phyloP scores from a whole-genome alignment of 2,329 filamentous ascomycete species.

The Curvularia spicifera region DNA sequence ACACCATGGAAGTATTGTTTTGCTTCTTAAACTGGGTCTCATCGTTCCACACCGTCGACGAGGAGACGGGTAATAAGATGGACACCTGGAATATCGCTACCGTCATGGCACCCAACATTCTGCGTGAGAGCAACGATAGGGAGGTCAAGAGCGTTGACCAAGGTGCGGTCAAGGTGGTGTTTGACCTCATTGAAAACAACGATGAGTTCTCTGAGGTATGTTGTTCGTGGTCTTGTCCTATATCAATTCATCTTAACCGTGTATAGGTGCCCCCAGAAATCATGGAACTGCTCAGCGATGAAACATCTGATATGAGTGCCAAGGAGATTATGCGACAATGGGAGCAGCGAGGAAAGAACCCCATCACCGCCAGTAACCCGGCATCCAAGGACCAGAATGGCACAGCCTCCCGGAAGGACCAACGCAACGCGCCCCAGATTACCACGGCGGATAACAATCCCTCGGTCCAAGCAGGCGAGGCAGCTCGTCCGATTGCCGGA shows the following conservation, averaged over 20 bases:
- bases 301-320: conserved; percentile 85
- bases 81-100: conserved; percentile 97
- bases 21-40: conserved; percentile 97
- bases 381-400: conserved; percentile 45
- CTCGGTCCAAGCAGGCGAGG: conserved; percentile 82
- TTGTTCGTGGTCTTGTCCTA: conserved; percentile 23
- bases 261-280: conserved; percentile 89
- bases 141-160: conserved; percentile 78
- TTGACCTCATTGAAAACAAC: conserved; percentile 88
- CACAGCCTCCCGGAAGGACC: conserved; percentile 61
- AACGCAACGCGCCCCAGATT: conserved; percentile 60
- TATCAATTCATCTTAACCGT: conserved; percentile 27
- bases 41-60: conserved; percentile 95
- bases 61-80: conserved; percentile 98
- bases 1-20: conserved; percentile 94
- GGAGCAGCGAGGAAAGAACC: conserved; percentile 76
- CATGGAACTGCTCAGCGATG: conserved; percentile 83
- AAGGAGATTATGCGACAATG: conserved; percentile 97
- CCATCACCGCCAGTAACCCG: conserved; percentile 60
- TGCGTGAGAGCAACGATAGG: conserved; percentile 68
- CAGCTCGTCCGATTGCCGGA: conserved; percentile 73
- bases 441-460: conserved; percentile 88
- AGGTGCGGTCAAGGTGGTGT: conserved; percentile 89
- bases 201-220: conserved; percentile 97
- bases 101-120: conserved; percentile 94